Evolutionary conservation across 225 moss, liverwort and hornwort species (phyloP).

Genomic region (Pseudoscleropodium purum): DNA sequence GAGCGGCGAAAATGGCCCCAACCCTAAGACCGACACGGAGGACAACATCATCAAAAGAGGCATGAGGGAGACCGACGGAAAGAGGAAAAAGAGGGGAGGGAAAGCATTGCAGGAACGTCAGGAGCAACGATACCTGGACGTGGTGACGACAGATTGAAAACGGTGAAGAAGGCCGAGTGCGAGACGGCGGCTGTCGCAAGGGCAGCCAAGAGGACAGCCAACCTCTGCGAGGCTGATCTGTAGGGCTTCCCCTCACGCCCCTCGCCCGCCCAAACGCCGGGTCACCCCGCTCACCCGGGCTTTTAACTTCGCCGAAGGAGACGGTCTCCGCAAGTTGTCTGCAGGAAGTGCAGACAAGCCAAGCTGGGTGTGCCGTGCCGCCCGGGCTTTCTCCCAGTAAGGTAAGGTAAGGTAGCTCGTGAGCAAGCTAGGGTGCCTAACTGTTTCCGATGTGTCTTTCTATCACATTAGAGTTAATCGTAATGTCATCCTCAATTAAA

Average conservation of each 20-base stretch:
- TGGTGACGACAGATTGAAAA: background rate
- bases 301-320: background rate
- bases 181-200: constrained; percentile 4
- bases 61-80: background rate
- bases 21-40: background rate
- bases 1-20: background rate
- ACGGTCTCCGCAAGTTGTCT: too few species aligned
- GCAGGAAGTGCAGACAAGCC: too few species aligned
- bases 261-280: background rate
- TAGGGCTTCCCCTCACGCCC: background rate
- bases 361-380: too few species aligned
- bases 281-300: background rate
- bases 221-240: background rate
- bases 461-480: too few species aligned
- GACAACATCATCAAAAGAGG: background rate
- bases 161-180: background rate
- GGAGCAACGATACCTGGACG: background rate
- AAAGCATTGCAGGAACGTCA: background rate
- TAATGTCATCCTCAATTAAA: too few species aligned
- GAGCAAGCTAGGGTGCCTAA: background rate
- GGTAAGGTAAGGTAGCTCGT: too few species aligned
- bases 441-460: background rate
- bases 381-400: too few species aligned
- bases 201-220: background rate
- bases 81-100: background rate